These are phyloP conservation scores for Solanum bulbocastanum DNA, from an alignment of 257 asterid species.

Conservation along the genomic window DNA sequence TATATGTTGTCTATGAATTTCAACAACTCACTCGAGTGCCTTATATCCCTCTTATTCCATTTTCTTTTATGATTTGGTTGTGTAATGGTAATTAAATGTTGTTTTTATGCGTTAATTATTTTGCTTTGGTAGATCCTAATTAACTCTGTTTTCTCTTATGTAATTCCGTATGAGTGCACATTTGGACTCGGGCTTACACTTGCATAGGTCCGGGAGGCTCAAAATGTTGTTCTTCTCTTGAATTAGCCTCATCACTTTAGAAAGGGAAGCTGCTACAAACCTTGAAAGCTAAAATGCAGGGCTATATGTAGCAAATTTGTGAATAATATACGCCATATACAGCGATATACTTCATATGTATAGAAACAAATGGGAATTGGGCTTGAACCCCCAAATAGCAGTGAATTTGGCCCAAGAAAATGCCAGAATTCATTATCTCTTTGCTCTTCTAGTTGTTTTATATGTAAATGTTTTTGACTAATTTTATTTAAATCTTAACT, in stretches of 20 bases:
- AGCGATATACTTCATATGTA: background rate
- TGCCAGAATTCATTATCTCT: background rate
- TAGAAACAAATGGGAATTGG: background rate
- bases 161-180: background rate
- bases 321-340: background rate
- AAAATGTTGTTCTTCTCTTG: background rate
- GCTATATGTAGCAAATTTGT: background rate
- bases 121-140: background rate
- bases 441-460: background rate
- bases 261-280: background rate
- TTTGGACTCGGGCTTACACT: background rate
- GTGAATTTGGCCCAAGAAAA: too few species aligned
- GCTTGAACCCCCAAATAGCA: background rate
- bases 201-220: background rate
- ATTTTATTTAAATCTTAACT: too few species aligned
- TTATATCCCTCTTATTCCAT: too few species aligned
- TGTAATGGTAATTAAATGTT: too few species aligned
- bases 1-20: too few species aligned
- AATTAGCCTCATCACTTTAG: background rate
- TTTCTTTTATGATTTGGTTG: too few species aligned
- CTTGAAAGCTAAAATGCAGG: background rate
- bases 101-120: background rate
- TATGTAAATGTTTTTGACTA: too few species aligned
- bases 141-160: background rate
- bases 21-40: too few species aligned